These are phyloP conservation scores for Aspergillus sp. DNA, from an alignment of 2,329 filamentous ascomycete genomes.

Conservation along the genomic window DNA sequence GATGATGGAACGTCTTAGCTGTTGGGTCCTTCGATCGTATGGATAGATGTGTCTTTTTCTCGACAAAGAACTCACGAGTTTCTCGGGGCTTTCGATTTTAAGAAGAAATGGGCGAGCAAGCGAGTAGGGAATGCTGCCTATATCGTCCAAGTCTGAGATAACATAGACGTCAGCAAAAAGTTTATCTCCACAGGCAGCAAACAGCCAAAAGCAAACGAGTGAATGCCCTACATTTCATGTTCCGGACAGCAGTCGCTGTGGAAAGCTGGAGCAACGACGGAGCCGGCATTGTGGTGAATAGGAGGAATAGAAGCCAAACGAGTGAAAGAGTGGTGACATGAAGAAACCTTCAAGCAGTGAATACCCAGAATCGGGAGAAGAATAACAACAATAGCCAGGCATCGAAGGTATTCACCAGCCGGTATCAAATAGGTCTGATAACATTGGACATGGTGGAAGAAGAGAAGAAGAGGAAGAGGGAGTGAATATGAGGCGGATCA, in stretches of 20 bases:
- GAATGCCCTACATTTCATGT: constrained; percentile 24
- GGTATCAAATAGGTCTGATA: not conserved
- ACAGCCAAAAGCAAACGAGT: constrained; percentile 3
- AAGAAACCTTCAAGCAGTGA: constrained; percentile 2
- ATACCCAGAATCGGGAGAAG: not conserved
- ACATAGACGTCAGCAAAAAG: constrained; percentile 1
- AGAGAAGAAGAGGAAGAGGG: too few species aligned
- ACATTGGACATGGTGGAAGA: too few species aligned
- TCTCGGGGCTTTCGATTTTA: constrained; percentile 62
- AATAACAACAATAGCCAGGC: not conserved
- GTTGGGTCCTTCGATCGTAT: not conserved
- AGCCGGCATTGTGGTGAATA: constrained; percentile 22
- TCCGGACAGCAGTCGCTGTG: constrained; percentile 28
- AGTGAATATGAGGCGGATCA: constrained; percentile 4
- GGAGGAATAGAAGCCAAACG: constrained; percentile 7
- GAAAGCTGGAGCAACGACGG: constrained; percentile 29
- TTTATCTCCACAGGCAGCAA: not conserved
- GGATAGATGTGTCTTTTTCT: not conserved
- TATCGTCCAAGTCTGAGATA: constrained; percentile 51
- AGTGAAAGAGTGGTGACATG: constrained; percentile 13
- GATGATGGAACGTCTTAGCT: constrained; percentile 3
- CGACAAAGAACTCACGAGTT: constrained; percentile 49
- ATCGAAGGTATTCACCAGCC: not conserved
- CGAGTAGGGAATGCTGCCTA: constrained; percentile 63
- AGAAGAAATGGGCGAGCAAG: constrained; percentile 60